Evolutionary conservation across 441 rosid genomes (phyloP).

Genomic region (Populus hybrid): DNA sequence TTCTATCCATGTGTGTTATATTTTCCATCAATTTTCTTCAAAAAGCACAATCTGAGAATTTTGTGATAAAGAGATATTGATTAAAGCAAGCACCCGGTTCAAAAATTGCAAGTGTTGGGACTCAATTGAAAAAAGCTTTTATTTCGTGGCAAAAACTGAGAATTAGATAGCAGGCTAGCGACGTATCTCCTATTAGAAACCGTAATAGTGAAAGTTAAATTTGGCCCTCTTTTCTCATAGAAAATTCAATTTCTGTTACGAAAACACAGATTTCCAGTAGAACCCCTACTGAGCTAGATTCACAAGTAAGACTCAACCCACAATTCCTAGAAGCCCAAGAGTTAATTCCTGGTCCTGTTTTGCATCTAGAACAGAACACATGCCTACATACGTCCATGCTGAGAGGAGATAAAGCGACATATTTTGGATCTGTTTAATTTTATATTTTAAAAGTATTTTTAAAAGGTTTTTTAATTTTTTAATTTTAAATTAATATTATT

Average conservation of each 20-base stretch:
- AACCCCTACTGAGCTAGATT: background rate
- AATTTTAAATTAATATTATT: too few relatives aligned
- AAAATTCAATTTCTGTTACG: background rate
- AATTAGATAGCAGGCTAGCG: background rate
- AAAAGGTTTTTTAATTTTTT: too few relatives aligned
- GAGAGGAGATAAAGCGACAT: too few relatives aligned
- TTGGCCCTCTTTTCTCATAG: background rate
- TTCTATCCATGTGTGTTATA: background rate
- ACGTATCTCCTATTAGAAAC: background rate
- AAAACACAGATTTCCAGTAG: background rate
- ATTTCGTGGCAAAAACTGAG: background rate
- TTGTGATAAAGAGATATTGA: background rate
- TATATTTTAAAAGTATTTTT: too few relatives aligned
- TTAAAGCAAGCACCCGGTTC: background rate
- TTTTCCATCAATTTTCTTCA: too few relatives aligned
- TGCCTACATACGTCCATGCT: too few relatives aligned
- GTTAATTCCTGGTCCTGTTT: background rate
- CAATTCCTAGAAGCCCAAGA: background rate
- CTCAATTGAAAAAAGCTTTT: background rate
- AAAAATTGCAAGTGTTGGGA: background rate
- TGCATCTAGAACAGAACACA: background rate
- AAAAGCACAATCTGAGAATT: too few relatives aligned
- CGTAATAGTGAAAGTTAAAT: background rate
- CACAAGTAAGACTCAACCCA: background rate
- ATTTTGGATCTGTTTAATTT: too few relatives aligned